Percentiles rank a stretch among this genome's conserved stretches.
phyloP scores from a whole-genome alignment of 257 asterid genomes.

The Scutellaria minor region DNA sequence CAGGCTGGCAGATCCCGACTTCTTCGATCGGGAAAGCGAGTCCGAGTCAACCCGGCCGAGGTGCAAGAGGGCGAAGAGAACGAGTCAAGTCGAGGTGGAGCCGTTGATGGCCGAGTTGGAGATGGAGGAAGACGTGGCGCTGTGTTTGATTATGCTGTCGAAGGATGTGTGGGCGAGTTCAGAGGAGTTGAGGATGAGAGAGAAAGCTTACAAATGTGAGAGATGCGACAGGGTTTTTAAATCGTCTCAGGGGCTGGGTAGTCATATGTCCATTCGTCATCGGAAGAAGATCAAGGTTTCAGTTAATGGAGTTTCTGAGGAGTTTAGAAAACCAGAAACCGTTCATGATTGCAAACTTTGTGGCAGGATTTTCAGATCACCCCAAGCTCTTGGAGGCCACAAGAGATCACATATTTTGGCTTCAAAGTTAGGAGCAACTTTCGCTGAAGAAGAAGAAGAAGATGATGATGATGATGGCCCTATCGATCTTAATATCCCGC shows the following conservation, averaged over 20 bases:
- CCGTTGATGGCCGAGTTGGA: conserved; percentile 27
- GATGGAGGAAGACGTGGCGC: conserved; percentile 62
- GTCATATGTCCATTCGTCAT: conserved; percentile 45
- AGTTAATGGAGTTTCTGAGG: neutral
- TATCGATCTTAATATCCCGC: conserved; percentile 30
- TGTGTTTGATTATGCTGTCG: conserved; percentile 70
- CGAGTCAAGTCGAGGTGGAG: conserved; percentile 22
- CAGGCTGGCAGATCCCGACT: conserved; percentile 49
- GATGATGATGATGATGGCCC: neutral
- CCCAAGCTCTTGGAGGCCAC: conserved; percentile 77
- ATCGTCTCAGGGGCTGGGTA: conserved; percentile 57
- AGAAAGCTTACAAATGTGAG: conserved; percentile 43
- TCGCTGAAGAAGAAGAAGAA: conserved; percentile 15
- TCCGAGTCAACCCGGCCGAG: conserved; percentile 29
- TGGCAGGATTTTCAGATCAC: conserved; percentile 55
- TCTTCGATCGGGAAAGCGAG: conserved; percentile 23
- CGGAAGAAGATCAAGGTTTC: conserved; percentile 29
- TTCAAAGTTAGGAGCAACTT: neutral
- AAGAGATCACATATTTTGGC: conserved; percentile 53
- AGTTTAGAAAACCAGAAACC: neutral
- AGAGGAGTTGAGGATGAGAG: conserved; percentile 14
- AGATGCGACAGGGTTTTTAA: conserved; percentile 42
- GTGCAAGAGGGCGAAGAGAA: neutral
- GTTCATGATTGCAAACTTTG: conserved; percentile 59
- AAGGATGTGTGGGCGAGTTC: conserved; percentile 51